Percentiles rank a stretch among this genome's conserved stretches.
phyloP scores from a whole-genome alignment of 148 eudicot genomes.

The Nepenthes mirabilis region DNA sequence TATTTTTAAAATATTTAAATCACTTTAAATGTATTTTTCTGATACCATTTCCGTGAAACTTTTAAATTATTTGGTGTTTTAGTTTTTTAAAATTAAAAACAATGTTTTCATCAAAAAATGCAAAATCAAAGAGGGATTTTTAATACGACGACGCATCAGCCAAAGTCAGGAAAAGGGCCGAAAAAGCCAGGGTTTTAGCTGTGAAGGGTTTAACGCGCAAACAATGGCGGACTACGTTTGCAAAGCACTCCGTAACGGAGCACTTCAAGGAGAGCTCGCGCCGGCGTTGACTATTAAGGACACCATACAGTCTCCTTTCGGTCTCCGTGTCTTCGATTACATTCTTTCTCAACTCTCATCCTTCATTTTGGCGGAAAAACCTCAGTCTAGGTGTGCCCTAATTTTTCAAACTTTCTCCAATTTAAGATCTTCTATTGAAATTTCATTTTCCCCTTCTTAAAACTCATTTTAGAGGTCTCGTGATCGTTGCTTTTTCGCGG shows the following conservation, averaged over 20 bases:
- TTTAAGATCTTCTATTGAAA: neutral
- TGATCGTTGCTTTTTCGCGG: constrained; percentile 54
- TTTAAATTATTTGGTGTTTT: no score
- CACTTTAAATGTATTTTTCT: no score
- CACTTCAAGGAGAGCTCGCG: constrained; percentile 73
- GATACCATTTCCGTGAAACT: no score
- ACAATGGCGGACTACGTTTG: constrained; percentile 68
- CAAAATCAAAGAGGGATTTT: no score
- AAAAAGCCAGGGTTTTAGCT: neutral
- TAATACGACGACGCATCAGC: no score
- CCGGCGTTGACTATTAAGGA: constrained; percentile 68
- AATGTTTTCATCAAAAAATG: no score
- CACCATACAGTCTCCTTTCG: constrained; percentile 38
- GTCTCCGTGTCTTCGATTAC: constrained; percentile 51
- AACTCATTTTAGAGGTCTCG: constrained; percentile 43
- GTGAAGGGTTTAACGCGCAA: constrained; percentile 3
- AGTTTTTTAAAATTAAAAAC: no score
- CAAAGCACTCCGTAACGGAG: constrained; percentile 77
- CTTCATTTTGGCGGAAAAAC: constrained; percentile 54
- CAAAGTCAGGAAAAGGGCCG: no score
- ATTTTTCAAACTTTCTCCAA: neutral
- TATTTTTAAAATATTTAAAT: no score
- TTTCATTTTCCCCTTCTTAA: neutral
- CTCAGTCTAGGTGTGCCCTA: constrained; percentile 38
- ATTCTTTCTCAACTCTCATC: constrained; percentile 56